Evolutionary conservation across 169 alveolate species (phyloP).

Genomic region (Plasmodium adleri): DNA sequence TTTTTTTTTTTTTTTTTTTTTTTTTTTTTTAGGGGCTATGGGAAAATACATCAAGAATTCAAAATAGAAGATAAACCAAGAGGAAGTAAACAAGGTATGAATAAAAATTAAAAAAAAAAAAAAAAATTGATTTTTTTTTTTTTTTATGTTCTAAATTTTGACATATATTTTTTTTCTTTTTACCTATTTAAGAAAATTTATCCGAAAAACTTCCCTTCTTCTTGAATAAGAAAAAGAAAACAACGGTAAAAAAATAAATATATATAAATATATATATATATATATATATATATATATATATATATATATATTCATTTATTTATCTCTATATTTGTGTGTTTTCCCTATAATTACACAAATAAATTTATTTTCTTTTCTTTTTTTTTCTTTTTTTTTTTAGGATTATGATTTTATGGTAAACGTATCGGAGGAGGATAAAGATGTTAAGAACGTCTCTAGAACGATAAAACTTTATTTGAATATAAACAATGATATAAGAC

Average conservation of each 20-base stretch:
- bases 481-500: conserved; percentile 14
- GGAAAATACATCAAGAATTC: conserved; percentile 36
- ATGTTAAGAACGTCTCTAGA: conserved; percentile 18
- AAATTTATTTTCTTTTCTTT: neutral
- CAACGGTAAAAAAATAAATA: neutral
- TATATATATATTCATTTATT: neutral
- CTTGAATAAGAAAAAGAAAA: conserved; percentile 13
- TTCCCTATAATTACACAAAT: neutral
- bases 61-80: neutral
- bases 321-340: neutral
- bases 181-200: conserved; percentile 18
- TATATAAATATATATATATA: neutral
- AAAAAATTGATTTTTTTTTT: neutral
- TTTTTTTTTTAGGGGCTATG: conserved; percentile 31
- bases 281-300: conserved; percentile 1
- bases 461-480: conserved; percentile 11
- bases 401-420: conserved; percentile 27
- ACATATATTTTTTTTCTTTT: neutral
- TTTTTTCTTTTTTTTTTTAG: neutral
- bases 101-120: conserved; percentile 2
- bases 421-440: conserved; percentile 21
- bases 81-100: neutral
- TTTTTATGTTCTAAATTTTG: neutral
- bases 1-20: neutral
- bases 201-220: conserved; percentile 50